Base-by-base conservation (phyloP, 805 yeast species). In the Ogataea methanolica region DNA sequence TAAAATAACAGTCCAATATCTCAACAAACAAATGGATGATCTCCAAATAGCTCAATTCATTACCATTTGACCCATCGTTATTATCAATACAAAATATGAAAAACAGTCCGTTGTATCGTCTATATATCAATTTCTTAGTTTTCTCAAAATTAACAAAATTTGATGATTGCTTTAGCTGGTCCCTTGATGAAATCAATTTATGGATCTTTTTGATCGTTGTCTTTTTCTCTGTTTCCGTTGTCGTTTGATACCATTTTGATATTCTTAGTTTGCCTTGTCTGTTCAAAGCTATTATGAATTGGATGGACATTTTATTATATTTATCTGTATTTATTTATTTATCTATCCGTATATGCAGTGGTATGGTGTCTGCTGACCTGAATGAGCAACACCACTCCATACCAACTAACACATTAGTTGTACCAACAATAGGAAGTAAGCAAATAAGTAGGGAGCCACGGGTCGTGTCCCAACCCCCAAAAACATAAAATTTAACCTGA, bases 261-360 rank as follows among this genome's bases (percentile, higher is more conserved):
- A 92, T 69, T 50, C 99, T 78, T 21, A 92, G 80, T 54, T 87
- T 87, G n/a, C 99, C 98, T 68, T 92, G 97, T 49, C 96, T 77
- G 63, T 92, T 92, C 63, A 92, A 82, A 40, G 92, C 85, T 38
- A 91, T 67, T 37, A 92, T 73, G 68, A 80, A 92, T 54, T 88
- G 90, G 16, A 91, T 76, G 5, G 88, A 76, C 96, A 90, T 89
- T 36, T 7, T 40, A 15, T 33, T 19, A 21, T 23, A 12, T 33
- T 21, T 22, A 7, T 15, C 19, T 11, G 33, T 12, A 12, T 15
- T 15, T 36, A 36, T 16, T 36, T 16, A 14, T 3, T 15, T 14
- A n/a, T n/a, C n/a, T 36, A 36, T 36, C 14, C 16, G 22, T n/a
- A n/a, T 19, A 19, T 19, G 17, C 6, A 11, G 15, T 36, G 16